phyloP scores from a whole-genome alignment of 805 yeast species.

The Zygosaccharomyces gambellarensis region DNA sequence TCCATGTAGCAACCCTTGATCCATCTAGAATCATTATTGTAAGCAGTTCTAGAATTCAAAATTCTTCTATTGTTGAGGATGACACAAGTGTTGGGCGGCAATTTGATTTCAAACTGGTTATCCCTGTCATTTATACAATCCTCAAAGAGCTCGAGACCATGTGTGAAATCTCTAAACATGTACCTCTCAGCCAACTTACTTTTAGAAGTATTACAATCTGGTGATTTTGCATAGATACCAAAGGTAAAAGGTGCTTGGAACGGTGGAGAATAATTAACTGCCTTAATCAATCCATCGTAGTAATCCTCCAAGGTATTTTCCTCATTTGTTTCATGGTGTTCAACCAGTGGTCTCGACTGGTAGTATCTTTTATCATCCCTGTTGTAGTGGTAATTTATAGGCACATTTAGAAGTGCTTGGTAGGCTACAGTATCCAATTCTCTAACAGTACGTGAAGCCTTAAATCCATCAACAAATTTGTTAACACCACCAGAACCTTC shows the following conservation, averaged over 20 bases:
- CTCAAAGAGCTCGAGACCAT: slow-evolving; percentile 62
- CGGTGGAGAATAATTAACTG: slow-evolving; percentile 74
- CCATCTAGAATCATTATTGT: slow-evolving; percentile 55
- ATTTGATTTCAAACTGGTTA: slow-evolving; percentile 51
- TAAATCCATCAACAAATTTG: slow-evolving; percentile 63
- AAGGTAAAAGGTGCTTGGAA: slow-evolving; percentile 74
- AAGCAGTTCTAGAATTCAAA: slow-evolving; percentile 57
- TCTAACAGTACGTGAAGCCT: slow-evolving; percentile 55
- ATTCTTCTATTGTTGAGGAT: slow-evolving; percentile 67
- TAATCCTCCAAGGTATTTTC: slow-evolving; percentile 30
- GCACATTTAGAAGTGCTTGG: slow-evolving; percentile 54
- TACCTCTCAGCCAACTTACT: slow-evolving; percentile 39
- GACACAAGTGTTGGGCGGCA: slow-evolving; percentile 57
- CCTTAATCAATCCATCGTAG: slow-evolving; percentile 40
- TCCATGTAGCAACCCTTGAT: slow-evolving; percentile 73
- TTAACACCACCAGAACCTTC: slow-evolving; percentile 61
- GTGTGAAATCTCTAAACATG: slow-evolving; percentile 48
- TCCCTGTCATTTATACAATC: slow-evolving; percentile 46
- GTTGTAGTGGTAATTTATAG: slow-evolving; percentile 64
- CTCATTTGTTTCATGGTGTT: slow-evolving; percentile 44
- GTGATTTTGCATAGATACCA: slow-evolving; percentile 42
- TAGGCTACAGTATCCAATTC: slow-evolving; percentile 58
- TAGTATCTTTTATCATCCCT: slow-evolving; percentile 59
- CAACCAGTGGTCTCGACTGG: slow-evolving; percentile 57
- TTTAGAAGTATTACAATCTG: slow-evolving; percentile 29